Evolutionary conservation across 495 filamentous ascomycete genomes (phyloP), one percentile per base, ranked within the genome.

Genomic region (Aspergillus biplanus): DNA sequence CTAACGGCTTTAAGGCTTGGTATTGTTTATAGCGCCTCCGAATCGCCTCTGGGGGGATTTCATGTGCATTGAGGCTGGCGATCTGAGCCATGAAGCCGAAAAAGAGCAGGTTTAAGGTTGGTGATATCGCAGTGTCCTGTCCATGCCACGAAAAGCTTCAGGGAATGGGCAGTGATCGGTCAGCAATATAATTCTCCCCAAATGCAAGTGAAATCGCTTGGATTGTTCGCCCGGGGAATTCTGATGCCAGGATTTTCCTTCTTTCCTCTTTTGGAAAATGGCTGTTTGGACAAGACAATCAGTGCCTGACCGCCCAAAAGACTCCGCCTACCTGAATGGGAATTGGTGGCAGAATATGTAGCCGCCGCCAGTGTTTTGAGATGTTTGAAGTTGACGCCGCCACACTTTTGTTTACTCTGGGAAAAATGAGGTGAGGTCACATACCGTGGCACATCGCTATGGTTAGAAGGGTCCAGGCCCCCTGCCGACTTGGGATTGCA

Each of bases 11-110:
- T 59, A 81, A 74, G 34, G 76, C 82, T 33, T 83, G 82, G 58
- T 86, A 89, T 53, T 77, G 79, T 72, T 93, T 96, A 78, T 87
- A 93, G 49, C 85, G 71, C 44, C 77, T 74, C 46, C 83, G 82
- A 50, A 96, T 75, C 21, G 76, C 70, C 39, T 89, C 84, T 12
- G 91, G 90, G 18, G 91, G 89, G 56, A 82, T 83, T 72, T 89
- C 84, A 69, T 90, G 84, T 33, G 91, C 85, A 71, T 92, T 87
- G 9, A 92, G 77, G 6, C 79, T 81, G 67, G 71, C 74, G 52
- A 80, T 78, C 18, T 72, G 74, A 21, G 75, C 73, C 78, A 80
- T 80, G 31, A 50, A 50, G 16, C 21, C 1, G 21, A 27, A 27
- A 27, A 27, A 27, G 21, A 27, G 21, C 21, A 27, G 21, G 21